Conservation (phyloP, 352 stramenopile genomes). For the Thraustotheca clavata region DNA sequence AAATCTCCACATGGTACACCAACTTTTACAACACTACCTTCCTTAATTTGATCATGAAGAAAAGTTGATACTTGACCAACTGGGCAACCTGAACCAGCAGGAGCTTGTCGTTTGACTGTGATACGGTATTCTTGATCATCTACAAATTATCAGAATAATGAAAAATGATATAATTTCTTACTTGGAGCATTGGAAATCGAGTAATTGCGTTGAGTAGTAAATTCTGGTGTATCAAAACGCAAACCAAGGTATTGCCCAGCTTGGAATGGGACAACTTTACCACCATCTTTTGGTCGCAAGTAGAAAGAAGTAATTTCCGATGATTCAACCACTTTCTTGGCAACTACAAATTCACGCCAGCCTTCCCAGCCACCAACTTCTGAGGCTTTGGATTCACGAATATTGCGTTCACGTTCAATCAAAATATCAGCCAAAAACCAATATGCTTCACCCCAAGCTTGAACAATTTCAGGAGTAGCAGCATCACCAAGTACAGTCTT, state of each 20-base stretch:
- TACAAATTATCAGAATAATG: too few species aligned
- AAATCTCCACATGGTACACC: conserved; percentile 48
- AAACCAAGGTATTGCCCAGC: conserved; percentile 53
- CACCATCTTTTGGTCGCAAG: conserved; percentile 34
- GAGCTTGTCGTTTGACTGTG: conserved; percentile 47
- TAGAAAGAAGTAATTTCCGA: conserved; percentile 50
- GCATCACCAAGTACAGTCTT: conserved; percentile 42
- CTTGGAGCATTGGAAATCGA: conserved; percentile 34
- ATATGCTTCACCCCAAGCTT: conserved; percentile 48
- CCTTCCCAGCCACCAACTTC: conserved; percentile 41
- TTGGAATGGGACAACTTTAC: conserved; percentile 35
- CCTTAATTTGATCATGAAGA: conserved; percentile 43
- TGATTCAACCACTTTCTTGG: conserved; percentile 39
- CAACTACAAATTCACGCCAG: conserved; percentile 48
- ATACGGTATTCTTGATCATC: conserved; percentile 38
- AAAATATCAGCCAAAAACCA: conserved; percentile 49
- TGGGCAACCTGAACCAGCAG: conserved; percentile 24
- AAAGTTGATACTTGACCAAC: conserved; percentile 44
- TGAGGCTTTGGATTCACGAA: conserved; percentile 30
- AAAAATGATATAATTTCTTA: conserved; percentile 1
- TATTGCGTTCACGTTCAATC: conserved; percentile 42
- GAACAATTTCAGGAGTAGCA: conserved; percentile 48
- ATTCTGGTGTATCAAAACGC: conserved; percentile 33
- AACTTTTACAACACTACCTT: conserved; percentile 41
- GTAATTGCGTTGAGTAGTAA: conserved; percentile 50